Base-by-base conservation (phyloP, 371 early-diverging fungal genomes). In the Lichtheimia ornata region DNA sequence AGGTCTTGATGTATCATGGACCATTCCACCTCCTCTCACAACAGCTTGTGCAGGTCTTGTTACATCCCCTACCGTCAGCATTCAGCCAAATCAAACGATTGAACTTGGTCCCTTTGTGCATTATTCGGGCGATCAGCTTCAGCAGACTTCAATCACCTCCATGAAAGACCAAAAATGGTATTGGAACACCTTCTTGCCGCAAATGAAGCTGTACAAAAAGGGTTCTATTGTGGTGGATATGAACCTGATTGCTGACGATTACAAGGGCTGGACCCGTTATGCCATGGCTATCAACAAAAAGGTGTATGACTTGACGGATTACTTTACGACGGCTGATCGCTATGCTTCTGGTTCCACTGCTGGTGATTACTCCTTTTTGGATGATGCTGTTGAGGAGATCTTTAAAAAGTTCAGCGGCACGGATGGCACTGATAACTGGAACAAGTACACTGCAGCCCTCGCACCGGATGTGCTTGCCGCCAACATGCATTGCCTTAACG, bases 1-100 rank as follows among this genome's bases (percentile, higher is more conserved):
- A 6, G 92, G 92, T 27, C 52, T 74, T 40, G 91, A 91, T 70
- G 70, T 89, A 13, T 84, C 88, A 7, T 71, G 73, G 58, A 75
- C 82, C 28, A 88, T 93, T 61, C 93, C 93, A 11, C 81, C 91
- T 41, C 93, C 91, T 63, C 74, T 91, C n/a, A 90, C 78, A 13
- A 60, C 72, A 18, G 81, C 83, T 0, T 88, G 89, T 63, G 54
- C 63, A 15, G 83, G 79, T 13, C 66, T 87, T 6, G 85, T 85
- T n/a, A 69, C 71, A 1, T 76, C 68, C 1, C 53, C 70, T 4
- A 59, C 67, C 2, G 61, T 78, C 61, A 69, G 62, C 4, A 71
- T 82, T 20, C 67, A 61, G 4, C 62, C 77, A 5, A 82, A 82
- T 49, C 47, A 51, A 6, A 65, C 71, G 0, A 58, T 61, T 49